These are phyloP conservation scores for Penicillium sp. DNA, from an alignment of 2,329 filamentous ascomycete genomes.

Conservation along the genomic window DNA sequence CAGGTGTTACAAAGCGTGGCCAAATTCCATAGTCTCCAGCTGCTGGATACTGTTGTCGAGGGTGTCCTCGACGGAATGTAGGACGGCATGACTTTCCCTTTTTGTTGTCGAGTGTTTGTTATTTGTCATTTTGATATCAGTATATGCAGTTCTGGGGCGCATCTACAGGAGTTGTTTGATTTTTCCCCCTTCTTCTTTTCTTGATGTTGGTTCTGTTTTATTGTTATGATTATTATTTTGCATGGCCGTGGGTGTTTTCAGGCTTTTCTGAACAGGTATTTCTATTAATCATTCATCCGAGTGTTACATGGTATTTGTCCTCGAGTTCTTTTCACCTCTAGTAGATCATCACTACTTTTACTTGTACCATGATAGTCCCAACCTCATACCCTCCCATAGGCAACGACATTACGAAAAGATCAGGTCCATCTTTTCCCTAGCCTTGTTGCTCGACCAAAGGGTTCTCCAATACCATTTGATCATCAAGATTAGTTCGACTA, in stretches of 20 bases:
- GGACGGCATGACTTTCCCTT: slow-evolving; percentile 2
- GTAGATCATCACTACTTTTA: no score
- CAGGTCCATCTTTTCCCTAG: no score
- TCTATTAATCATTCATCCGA: neutral
- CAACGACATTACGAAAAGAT: no score
- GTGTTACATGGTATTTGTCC: no score
- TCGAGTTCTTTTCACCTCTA: no score
- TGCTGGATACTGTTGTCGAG: slow-evolving; percentile 76
- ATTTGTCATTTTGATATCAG: neutral
- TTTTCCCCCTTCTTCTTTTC: neutral
- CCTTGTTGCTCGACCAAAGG: no score
- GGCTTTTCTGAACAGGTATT: neutral
- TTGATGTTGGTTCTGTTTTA: neutral
- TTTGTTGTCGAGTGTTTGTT: neutral
- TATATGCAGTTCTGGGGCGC: neutral
- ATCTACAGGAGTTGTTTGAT: neutral
- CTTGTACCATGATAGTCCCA: no score
- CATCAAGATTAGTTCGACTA: no score
- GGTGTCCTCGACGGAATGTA: slow-evolving; percentile 59
- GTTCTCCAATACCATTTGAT: no score
- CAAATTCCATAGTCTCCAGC: slow-evolving; percentile 76
- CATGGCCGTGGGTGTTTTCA: slow-evolving; percentile 3
- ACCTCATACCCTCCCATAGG: no score
- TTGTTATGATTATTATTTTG: neutral
- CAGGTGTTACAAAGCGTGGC: slow-evolving; percentile 75